Evolutionary conservation across 2,329 filamentous ascomycete species (phyloP), one percentile per base, ranked within the genome.

Genomic region (Pyrenophora tritici-repentis): DNA sequence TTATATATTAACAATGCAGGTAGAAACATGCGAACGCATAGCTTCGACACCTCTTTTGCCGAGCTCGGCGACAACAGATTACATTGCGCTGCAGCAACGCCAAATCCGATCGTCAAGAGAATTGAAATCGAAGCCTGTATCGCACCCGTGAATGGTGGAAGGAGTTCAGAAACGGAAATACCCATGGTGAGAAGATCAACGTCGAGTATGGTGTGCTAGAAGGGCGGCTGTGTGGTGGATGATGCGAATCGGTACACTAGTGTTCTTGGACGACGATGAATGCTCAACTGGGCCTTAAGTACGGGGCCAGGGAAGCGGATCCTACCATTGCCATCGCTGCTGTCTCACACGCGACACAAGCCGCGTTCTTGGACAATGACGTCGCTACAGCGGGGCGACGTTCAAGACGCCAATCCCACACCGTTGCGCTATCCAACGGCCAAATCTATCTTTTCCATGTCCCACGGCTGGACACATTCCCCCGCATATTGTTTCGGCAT

Each of bases 61-160:
- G 78, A 75, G 22, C 61, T 59, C 24, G 74, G 71, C 20, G 76
- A 77, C 12, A 84, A 68, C 5, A 83, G 72, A 26, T 76, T 74
- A 52, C 78, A 79, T 59, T 82, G 78, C 8, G 79, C 77, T 4
- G 79, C 76, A 9, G 80, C 52, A 12, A 81, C 78, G 32, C 82
- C 82, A 51, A 78, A 82, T 42, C 69, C 68, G 51, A 83, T 81
- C 31, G 81, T 83, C 4, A 84, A 65, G 2, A 84, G 68, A 1
- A 84, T 81, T 2, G 80, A 79, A 17, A 83, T 63, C 18, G 79
- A 79, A 24, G 82, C 82, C 65, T 84, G 81, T 6, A 84, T 65
- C 5, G 81, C 81, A 22, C 80, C 80, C 4, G 82, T 60, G 44
- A 84, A 82, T 9, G 75, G 73, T n/a, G 71, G 66, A 17, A 75